Percentiles rank a stretch among this genome's conserved stretches.
Evolutionary conservation across 2,329 filamentous ascomycete genomes (phyloP).

Genomic region (Geosmithia morbida): DNA sequence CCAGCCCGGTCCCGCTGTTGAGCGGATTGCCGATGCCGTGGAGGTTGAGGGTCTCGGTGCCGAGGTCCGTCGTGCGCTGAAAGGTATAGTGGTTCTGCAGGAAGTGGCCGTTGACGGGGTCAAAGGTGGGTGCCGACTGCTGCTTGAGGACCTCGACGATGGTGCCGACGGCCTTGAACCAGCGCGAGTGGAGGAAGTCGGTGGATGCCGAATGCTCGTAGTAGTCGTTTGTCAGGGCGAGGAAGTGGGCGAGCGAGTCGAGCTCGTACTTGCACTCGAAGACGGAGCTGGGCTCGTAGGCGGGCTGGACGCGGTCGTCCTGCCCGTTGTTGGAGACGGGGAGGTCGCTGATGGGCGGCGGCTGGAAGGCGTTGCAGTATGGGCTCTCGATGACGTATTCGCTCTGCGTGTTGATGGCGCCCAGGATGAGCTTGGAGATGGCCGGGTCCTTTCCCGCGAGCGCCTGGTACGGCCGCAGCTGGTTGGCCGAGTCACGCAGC

Average conservation of each 20-base stretch:
- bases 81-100: slow-evolving; percentile 74
- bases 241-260: slow-evolving; percentile 85
- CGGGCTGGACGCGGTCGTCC: slow-evolving; percentile 70
- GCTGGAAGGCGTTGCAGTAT: slow-evolving; percentile 98
- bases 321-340: slow-evolving; percentile 62
- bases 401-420: slow-evolving; percentile 89
- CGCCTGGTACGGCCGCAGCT: slow-evolving; percentile 77
- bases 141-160: slow-evolving; percentile 60
- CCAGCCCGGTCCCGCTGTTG: slow-evolving; percentile 66
- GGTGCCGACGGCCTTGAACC: slow-evolving; percentile 63
- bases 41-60: slow-evolving; percentile 82
- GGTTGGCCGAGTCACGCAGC: slow-evolving; percentile 87
- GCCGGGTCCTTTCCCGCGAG: slow-evolving; percentile 68
- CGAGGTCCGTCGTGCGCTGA: slow-evolving; percentile 61
- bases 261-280: slow-evolving; percentile 99
- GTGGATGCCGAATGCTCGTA: slow-evolving; percentile 64
- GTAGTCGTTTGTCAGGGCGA: slow-evolving; percentile 77
- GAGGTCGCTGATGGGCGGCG: slow-evolving; percentile 70
- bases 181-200: slow-evolving; percentile 65
- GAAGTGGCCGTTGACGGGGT: slow-evolving; percentile 48
- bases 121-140: slow-evolving; percentile 72
- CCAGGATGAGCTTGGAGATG: slow-evolving; percentile 69
- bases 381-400: slow-evolving; percentile 91
- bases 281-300: slow-evolving; percentile 70
- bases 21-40: slow-evolving; percentile 82